A percentile compares a stretch with the other conserved stretches of the same genome.
Evolutionary conservation across 768 basidiomycete species (phyloP).

Genomic region (Cystofilobasidium capitatum): DNA sequence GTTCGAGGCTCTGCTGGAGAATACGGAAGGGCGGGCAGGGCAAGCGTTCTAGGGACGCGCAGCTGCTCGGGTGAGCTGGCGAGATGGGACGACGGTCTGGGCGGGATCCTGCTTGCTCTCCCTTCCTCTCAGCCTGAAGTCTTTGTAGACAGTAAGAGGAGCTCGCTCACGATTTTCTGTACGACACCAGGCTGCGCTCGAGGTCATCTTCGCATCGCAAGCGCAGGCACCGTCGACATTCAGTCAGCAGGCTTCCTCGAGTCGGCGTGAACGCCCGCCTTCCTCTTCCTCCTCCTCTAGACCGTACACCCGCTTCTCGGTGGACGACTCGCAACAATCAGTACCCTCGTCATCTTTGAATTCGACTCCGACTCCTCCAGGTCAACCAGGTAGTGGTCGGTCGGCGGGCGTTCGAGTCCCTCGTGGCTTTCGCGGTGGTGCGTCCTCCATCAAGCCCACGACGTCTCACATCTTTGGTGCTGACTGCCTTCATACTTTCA

Average conservation of each 20-base stretch:
- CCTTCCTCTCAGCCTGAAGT: neutral
- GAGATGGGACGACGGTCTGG: too few species aligned
- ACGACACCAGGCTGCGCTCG: constrained; percentile 29
- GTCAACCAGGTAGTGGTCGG: neutral
- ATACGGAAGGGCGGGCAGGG: too few species aligned
- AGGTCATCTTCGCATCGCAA: constrained; percentile 31
- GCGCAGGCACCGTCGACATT: constrained; percentile 8
- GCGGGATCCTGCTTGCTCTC: neutral
- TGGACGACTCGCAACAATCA: constrained; percentile 20
- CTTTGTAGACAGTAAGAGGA: constrained; percentile 34
- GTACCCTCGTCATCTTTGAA: neutral
- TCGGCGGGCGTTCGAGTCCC: constrained; percentile 23
- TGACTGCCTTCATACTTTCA: neutral
- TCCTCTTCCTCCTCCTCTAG: neutral
- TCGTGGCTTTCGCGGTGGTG: constrained; percentile 16
- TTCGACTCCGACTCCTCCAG: neutral
- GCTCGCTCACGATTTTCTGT: constrained; percentile 55
- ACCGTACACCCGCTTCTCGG: constrained; percentile 13
- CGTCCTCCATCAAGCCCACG: neutral
- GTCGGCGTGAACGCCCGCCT: neutral
- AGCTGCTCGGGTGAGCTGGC: too few species aligned
- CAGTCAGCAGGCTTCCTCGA: neutral
- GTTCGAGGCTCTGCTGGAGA: too few species aligned
- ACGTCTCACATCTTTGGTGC: too few species aligned
- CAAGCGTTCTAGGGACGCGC: too few species aligned